Evolutionary conservation across 345 rosid species (phyloP), one percentile per base, ranked within the genome.

Genomic region (Dipteronia dyeriana): DNA sequence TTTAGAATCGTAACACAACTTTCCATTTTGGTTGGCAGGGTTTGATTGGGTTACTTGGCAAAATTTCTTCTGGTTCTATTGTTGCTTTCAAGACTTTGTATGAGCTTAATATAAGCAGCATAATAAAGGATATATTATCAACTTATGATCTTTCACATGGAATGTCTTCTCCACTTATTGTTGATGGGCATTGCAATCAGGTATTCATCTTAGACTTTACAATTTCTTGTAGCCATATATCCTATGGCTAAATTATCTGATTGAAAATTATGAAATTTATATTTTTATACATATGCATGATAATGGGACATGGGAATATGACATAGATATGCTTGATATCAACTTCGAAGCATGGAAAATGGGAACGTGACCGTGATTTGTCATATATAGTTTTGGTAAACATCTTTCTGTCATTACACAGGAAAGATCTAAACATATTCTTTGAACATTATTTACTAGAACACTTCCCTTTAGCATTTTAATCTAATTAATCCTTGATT

Each of bases 11-110:
- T 75, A 38, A 64, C 38, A 20, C 70, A 41, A 68, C 63, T 57
- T 75, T 65, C 57, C 56, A 67, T 76, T 81, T 81, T 89, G 79
- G 54, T 79, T 84, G 80, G 63, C 94, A 93, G 99, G 96, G 90
- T 60, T 79, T 95, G 86, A 89, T 95, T 79, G 97, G 97, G 75
- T 79, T 95, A 81, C 97, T 95, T 78, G 90, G 82, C 79, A 93
- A 90, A 83, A 90, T 93, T 66, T 82, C 89, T 76, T 85, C 89
- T 76, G 93, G 97, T 78, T 93, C 98, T 70, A 41, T 82, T 75
- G 79, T 84, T 75, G 98, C 95, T 79, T 95, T 95, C 83, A 90
- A 77, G 82, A 83, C 83, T 60, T 86, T 95, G 3, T 86, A 93
- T 79, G 98, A 93, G 84, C 96, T 92, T 75, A 89, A 92, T 68